Evolutionary conservation across 768 basidiomycete genomes (phyloP), one percentile per base, ranked within the genome.

Genomic region (Pisolithus albus): DNA sequence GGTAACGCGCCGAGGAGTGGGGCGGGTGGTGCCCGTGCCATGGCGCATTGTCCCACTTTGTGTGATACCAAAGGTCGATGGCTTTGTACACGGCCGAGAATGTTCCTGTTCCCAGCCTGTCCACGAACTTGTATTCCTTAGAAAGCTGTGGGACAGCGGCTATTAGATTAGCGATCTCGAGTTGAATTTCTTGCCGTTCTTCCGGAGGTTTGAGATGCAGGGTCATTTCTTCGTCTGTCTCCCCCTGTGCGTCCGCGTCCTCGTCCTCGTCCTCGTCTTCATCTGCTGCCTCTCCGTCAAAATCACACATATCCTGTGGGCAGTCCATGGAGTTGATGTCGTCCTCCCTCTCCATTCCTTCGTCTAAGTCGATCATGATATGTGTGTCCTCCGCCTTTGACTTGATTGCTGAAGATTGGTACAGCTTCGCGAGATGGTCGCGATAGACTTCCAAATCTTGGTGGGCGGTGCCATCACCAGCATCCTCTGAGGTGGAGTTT

Each of bases 21-120:
- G 75, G 69, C 1, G 80, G 78, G 59, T 87, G 86, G 43, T 71
- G 66, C 1, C 85, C 85, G 30, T 81, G 80, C 89, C 89, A 92
- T 11, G 80, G 74, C 5, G 66, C 57, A 59, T 92, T 90, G 65
- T 88, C 78, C 83, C 83, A 90, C 48, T 87, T 86, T 46, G 76
- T 70, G 58, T 90, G 81, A 60, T 87, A 81, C 52, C 76, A 70
- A 15, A 87, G 60, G 66, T 99, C 96, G 56, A 94, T 68, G 0
- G 94, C 96, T 61, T 98, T 96, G 78, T 97, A 99, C n/a, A 99
- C 96, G 9, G 93, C 93, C 0, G 95, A 97, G 71, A 99, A 99
- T 1, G 95, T 99, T 15, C 95, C 95, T 49, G 94, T 97, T 13
- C 96, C 96, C 0, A 99, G 79, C 1, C 94, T 80, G 70, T 97